Evolutionary conservation across 2,329 filamentous ascomycete species (phyloP).

Genomic region (Fusarium nodosum): DNA sequence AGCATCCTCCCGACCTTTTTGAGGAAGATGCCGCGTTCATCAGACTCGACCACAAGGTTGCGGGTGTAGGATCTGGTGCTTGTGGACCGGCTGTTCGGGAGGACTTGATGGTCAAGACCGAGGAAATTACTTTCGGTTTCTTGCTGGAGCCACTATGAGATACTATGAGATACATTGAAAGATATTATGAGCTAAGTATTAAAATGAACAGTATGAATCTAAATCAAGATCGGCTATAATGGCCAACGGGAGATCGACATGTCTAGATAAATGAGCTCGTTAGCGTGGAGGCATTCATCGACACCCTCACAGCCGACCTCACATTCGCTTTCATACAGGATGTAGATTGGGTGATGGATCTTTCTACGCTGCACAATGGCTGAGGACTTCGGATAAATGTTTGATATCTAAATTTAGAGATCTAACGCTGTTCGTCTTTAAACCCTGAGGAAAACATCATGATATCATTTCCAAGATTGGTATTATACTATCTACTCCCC

Average conservation of each 20-base stretch:
- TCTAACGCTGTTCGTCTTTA: not conserved
- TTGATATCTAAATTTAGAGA: too few relatives aligned
- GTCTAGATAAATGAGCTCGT: too few relatives aligned
- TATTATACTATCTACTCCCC: too few relatives aligned
- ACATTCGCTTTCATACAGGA: not conserved
- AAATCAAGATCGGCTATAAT: too few relatives aligned
- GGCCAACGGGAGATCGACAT: not conserved
- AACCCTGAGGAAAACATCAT: not conserved
- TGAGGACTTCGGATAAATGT: too few relatives aligned
- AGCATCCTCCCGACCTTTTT: conserved; percentile 73
- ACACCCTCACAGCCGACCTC: not conserved
- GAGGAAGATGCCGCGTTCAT: conserved; percentile 62
- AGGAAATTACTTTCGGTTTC: conserved; percentile 60
- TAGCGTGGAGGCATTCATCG: not conserved
- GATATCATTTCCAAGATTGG: not conserved
- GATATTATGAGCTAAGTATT: conserved; percentile 5
- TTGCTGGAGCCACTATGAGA: conserved; percentile 53
- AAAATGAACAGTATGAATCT: not conserved
- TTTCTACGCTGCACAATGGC: too few relatives aligned
- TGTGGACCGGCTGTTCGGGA: conserved; percentile 64
- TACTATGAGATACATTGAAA: not conserved
- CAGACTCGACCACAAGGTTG: conserved; percentile 61
- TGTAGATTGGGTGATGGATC: not conserved
- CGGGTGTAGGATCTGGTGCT: conserved; percentile 64
- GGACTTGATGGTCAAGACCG: conserved; percentile 59